A percentile compares a stretch with the other conserved stretches of the same genome.
Conservation (phyloP, 257 asterid species). For the Mentha longifolia region DNA sequence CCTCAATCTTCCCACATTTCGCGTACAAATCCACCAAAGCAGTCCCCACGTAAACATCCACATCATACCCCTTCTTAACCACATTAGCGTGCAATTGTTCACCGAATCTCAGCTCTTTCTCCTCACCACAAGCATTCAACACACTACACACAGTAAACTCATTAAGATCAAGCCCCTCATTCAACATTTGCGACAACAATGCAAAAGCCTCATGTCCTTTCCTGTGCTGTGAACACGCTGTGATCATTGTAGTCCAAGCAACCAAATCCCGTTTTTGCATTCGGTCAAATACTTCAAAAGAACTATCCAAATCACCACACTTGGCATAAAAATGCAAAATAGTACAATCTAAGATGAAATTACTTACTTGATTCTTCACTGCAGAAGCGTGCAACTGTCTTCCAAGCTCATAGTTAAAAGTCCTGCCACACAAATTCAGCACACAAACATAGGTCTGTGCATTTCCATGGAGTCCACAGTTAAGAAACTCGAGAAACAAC, state of each 20-base stretch:
- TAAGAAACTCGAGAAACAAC: constrained; percentile 57
- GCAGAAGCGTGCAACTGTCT: constrained; percentile 70
- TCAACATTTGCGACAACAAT: constrained; percentile 59
- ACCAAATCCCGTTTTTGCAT: constrained; percentile 66
- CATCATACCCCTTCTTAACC: constrained; percentile 58
- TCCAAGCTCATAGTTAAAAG: constrained; percentile 65
- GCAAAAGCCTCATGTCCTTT: constrained; percentile 59
- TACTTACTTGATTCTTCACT: constrained; percentile 57
- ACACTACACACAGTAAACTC: constrained; percentile 80
- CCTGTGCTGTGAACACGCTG: constrained; percentile 75
- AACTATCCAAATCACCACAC: constrained; percentile 66
- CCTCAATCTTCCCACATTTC: constrained; percentile 66
- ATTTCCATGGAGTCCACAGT: constrained; percentile 55
- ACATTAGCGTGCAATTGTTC: constrained; percentile 69
- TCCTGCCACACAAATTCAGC: constrained; percentile 59
- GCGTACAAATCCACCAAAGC: constrained; percentile 84
- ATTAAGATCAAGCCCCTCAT: constrained; percentile 68
- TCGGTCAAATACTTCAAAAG: constrained; percentile 57
- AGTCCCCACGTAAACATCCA: constrained; percentile 72
- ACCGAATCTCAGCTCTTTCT: constrained; percentile 67
- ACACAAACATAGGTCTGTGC: constrained; percentile 76
- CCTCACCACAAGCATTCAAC: constrained; percentile 79
- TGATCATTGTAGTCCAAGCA: constrained; percentile 87
- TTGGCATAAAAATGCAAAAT: constrained; percentile 67
- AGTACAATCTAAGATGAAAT: constrained; percentile 66